phyloP scores from a whole-genome alignment of 2,329 filamentous ascomycete genomes.

The Beauveria medogensis region DNA sequence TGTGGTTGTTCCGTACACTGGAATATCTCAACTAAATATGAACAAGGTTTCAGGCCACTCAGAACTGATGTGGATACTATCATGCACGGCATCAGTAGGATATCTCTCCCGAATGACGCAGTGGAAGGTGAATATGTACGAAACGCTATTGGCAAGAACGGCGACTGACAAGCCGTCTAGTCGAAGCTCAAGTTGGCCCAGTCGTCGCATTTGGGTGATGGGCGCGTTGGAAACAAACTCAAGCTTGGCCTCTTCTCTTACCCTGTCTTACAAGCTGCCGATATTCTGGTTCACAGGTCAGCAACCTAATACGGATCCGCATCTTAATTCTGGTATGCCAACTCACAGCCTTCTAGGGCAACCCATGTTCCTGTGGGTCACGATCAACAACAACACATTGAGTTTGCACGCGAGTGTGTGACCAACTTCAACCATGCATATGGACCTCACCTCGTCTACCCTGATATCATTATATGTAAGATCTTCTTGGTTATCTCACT shows the following conservation, averaged over 20 bases:
- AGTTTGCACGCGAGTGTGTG: slow-evolving; percentile 81
- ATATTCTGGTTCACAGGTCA: slow-evolving; percentile 77
- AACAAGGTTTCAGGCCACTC: slow-evolving; percentile 64
- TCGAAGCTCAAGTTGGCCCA: slow-evolving; percentile 63
- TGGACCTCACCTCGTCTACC: slow-evolving; percentile 53
- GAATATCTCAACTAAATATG: neutral
- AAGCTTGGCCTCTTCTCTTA: slow-evolving; percentile 94
- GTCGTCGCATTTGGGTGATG: slow-evolving; percentile 49
- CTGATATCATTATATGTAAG: slow-evolving; percentile 65
- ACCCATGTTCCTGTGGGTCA: slow-evolving; percentile 97
- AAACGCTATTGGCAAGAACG: neutral
- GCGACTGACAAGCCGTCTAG: slow-evolving; percentile 30
- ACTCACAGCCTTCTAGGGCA: slow-evolving; percentile 41
- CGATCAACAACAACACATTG: slow-evolving; percentile 88
- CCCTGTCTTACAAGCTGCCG: slow-evolving; percentile 89
- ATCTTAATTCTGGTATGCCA: neutral
- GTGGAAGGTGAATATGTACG: slow-evolving; percentile 67
- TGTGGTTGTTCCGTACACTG: too few relatives aligned
- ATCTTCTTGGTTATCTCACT: neutral
- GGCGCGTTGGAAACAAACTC: slow-evolving; percentile 49
- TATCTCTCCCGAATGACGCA: slow-evolving; percentile 98
- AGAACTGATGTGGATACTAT: slow-evolving; percentile 95
- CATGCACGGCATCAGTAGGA: slow-evolving; percentile 83
- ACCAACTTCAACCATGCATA: slow-evolving; percentile 78
- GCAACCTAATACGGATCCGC: neutral